These are phyloP conservation scores for Nicotiana noctiflora DNA, from an alignment of 257 asterid genomes.

Conservation along the genomic window DNA sequence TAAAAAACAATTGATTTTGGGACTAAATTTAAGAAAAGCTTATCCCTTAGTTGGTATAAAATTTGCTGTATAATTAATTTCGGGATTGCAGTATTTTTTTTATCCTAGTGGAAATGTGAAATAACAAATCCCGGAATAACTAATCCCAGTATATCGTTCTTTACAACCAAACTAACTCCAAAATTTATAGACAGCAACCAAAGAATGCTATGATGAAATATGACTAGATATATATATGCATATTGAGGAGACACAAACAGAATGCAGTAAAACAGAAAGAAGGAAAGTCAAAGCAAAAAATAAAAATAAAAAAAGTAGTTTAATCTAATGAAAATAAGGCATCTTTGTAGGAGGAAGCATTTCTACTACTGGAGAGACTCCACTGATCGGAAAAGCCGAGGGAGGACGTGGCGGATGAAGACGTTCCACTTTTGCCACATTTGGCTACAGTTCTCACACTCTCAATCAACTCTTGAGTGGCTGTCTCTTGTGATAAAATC, in stretches of 20 bases:
- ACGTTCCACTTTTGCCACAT: conserved; percentile 44
- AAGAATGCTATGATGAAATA: background rate
- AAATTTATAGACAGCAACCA: background rate
- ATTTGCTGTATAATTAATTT: too few relatives aligned
- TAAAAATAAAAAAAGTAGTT: background rate
- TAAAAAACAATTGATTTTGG: too few relatives aligned
- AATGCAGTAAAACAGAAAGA: background rate
- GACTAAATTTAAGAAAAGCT: too few relatives aligned
- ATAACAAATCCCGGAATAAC: too few relatives aligned
- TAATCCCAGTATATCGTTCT: too few relatives aligned
- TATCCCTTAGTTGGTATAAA: too few relatives aligned
- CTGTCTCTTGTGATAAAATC: conserved; percentile 64
- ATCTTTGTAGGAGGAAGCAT: conserved; percentile 34
- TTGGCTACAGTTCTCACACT: conserved; percentile 81
- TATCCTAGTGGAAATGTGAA: accelerated
- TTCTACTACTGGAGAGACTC: conserved; percentile 64
- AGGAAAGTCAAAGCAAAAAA: background rate
- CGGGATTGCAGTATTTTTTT: too few relatives aligned
- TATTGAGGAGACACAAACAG: background rate
- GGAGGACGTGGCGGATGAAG: conserved; percentile 12
- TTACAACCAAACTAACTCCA: too few relatives aligned
- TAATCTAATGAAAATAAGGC: conserved; percentile 2
- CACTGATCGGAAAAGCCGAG: conserved; percentile 53
- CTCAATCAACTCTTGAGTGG: conserved; percentile 77
- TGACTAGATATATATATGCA: background rate